Percentiles rank a stretch among this genome's conserved stretches.
phyloP scores from a whole-genome alignment of 495 filamentous ascomycete genomes.

The Neurospora cerealis region DNA sequence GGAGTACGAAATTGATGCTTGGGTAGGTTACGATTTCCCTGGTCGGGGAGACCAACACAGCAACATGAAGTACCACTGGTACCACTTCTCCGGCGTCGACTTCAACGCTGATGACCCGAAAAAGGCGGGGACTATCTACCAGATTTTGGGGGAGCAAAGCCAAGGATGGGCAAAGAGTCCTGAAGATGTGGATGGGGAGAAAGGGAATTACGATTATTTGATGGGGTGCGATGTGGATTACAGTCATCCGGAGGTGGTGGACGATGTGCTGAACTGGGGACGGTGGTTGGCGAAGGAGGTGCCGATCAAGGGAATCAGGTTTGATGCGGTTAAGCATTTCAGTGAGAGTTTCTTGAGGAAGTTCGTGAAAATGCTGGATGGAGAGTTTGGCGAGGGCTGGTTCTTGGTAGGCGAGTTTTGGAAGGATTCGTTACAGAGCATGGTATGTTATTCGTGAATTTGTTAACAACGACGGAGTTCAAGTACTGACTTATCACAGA shows the following conservation, averaged over 20 bases:
- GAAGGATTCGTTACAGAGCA: conserved; percentile 43
- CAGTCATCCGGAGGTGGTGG: conserved; percentile 50
- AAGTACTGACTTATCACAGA: background rate
- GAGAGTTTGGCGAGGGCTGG: conserved; percentile 40
- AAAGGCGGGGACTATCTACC: conserved; percentile 49
- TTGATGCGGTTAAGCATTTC: conserved; percentile 71
- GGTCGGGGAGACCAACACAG: conserved; percentile 52
- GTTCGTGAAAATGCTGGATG: conserved; percentile 46
- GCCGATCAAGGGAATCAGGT: conserved; percentile 54
- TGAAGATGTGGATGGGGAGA: conserved; percentile 48
- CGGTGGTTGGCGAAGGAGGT: conserved; percentile 52
- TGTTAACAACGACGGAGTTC: background rate
- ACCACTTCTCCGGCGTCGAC: conserved; percentile 63
- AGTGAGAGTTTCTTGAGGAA: conserved; percentile 51
- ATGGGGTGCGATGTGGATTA: conserved; percentile 62
- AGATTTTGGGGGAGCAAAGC: conserved; percentile 47
- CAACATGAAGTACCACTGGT: conserved; percentile 53
- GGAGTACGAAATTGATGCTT: conserved; percentile 54
- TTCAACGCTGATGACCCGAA: conserved; percentile 49
- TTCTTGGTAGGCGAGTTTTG: conserved; percentile 68
- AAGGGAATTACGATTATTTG: conserved; percentile 54
- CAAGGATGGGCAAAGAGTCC: conserved; percentile 50
- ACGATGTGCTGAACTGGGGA: conserved; percentile 58
- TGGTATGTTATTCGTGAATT: conserved; percentile 16
- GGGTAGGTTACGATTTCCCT: conserved; percentile 58